Base-by-base conservation (phyloP, 805 yeast genomes). In the Spencermartinsiella europaea region DNA sequence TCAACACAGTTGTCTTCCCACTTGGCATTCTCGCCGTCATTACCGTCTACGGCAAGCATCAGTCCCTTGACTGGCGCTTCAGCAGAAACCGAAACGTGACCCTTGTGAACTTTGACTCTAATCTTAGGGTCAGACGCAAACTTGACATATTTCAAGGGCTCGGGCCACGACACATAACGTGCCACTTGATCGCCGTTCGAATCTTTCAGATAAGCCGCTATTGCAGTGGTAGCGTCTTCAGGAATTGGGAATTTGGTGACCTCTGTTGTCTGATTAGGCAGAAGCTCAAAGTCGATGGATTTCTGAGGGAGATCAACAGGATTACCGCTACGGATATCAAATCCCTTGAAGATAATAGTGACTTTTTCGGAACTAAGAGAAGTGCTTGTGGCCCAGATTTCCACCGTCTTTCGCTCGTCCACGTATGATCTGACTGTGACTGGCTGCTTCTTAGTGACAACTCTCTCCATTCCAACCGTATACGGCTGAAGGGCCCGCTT, bases 131-230 rank as follows among this genome's bases (percentile, higher is more conserved):
- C 19, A 8, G 42, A 12, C 7, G 42, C 33, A 21, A 44, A 44
- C 21, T 56, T 56, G 21, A 70, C 55, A 52, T 69, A 64, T 48
- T 73, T 73, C 40, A 73, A 52, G 3, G 75, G 75, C 54, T 75
- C 78, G 0, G 80, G 79, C 79, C 80, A 75, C 51, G 73, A 74
- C 3, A 64, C 59, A 4, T 66, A 63, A 38, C 66, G 52, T 3
- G 69, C 65, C 31, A 72, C 49, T 31, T 34, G 59, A 12, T 41
- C 21, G 33, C 42, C 49, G 25, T 34, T 38, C 36, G 37, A 54
- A 31, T 44, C 44, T 19, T 47, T 47, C 43, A 50, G 53, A 42
- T 48, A 46, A 16, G 54, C 52, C 21, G 48, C 60, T 17, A 39
- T n/a, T 28, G 31, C 41, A 5, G 47, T 44, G 7, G 16, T 19